phyloP scores from a whole-genome alignment of 108 stramenopile genomes.

The Schizochytrium sp. region DNA sequence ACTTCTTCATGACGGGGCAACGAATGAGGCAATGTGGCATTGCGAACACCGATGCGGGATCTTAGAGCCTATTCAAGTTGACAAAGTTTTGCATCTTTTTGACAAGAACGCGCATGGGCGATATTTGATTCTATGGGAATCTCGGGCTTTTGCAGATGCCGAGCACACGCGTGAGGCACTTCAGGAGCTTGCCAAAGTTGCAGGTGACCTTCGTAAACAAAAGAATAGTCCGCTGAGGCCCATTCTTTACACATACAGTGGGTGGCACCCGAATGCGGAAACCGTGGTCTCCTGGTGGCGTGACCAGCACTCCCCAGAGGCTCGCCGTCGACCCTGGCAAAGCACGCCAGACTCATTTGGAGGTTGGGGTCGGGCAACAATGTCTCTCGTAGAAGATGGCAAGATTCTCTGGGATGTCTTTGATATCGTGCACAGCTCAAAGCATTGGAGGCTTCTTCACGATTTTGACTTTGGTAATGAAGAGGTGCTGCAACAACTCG shows the following conservation, averaged over 20 bases:
- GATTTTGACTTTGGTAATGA: slow-evolving; percentile 41
- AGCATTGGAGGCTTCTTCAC: slow-evolving; percentile 2
- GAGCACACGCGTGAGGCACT: slow-evolving; percentile 14
- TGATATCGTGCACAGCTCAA: slow-evolving; percentile 23
- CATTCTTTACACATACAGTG: slow-evolving; percentile 5
- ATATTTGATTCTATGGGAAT: slow-evolving; percentile 18
- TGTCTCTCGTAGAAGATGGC: slow-evolving; percentile 17
- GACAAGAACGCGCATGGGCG: not conserved
- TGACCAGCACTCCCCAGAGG: not conserved
- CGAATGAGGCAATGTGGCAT: slow-evolving; percentile 3
- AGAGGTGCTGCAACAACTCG: not conserved
- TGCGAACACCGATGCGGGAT: not conserved
- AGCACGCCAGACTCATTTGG: slow-evolving; percentile 25
- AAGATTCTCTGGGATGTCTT: slow-evolving; percentile 58
- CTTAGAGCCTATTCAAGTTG: not conserved
- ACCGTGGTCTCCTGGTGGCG: slow-evolving; percentile 5
- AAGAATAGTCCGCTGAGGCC: slow-evolving; percentile 15
- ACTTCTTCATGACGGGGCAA: not conserved
- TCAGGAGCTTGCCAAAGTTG: not conserved
- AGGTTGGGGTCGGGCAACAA: slow-evolving; percentile 21
- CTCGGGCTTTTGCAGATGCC: not conserved
- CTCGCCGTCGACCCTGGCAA: slow-evolving; percentile 11
- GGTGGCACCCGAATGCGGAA: not conserved
- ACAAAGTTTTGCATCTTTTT: not conserved
- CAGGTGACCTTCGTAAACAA: slow-evolving; percentile 5